Conservation (phyloP, 805 yeast genomes). For the Candida railenensis region DNA sequence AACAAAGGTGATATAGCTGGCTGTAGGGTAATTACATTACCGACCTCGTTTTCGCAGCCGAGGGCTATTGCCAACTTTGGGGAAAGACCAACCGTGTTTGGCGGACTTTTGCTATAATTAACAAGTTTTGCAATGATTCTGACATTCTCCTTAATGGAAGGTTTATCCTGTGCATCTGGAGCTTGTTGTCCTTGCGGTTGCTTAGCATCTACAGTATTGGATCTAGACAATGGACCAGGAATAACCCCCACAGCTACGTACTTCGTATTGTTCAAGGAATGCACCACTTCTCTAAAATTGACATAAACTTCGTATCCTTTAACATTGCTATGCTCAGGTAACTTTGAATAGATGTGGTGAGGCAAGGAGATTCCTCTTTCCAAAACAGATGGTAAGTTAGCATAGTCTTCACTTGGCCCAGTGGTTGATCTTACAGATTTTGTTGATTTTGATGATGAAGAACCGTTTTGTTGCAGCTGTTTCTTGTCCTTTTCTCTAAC, state of each 20-base stretch:
- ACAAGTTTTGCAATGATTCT: slow-evolving; percentile 53
- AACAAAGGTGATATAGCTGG: slow-evolving; percentile 36
- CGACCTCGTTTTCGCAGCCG: slow-evolving; percentile 48
- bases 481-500: slow-evolving; percentile 27
- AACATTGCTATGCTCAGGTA: slow-evolving; percentile 15
- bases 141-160: slow-evolving; percentile 30
- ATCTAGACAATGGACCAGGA: slow-evolving; percentile 46
- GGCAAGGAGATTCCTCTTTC: slow-evolving; percentile 59
- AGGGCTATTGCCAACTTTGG: slow-evolving; percentile 54
- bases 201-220: slow-evolving; percentile 13
- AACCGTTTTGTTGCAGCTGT: slow-evolving; percentile 10
- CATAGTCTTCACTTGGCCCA: slow-evolving; percentile 22
- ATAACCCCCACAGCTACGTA: slow-evolving; percentile 52
- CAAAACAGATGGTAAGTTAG: slow-evolving; percentile 36
- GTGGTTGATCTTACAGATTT: slow-evolving; percentile 17
- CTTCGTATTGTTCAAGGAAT: slow-evolving; percentile 33
- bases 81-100: slow-evolving; percentile 53
- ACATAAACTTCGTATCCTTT: slow-evolving; percentile 44
- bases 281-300: slow-evolving; percentile 38
- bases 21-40: slow-evolving; percentile 54
- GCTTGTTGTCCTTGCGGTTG: slow-evolving; percentile 8
- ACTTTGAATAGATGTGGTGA: slow-evolving; percentile 33
- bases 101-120: slow-evolving; percentile 27
- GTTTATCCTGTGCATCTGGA: slow-evolving; percentile 9
- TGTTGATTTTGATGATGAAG: slow-evolving; percentile 23